Conservation (phyloP, 257 asterid genomes). For the Solanum verrucosum region DNA sequence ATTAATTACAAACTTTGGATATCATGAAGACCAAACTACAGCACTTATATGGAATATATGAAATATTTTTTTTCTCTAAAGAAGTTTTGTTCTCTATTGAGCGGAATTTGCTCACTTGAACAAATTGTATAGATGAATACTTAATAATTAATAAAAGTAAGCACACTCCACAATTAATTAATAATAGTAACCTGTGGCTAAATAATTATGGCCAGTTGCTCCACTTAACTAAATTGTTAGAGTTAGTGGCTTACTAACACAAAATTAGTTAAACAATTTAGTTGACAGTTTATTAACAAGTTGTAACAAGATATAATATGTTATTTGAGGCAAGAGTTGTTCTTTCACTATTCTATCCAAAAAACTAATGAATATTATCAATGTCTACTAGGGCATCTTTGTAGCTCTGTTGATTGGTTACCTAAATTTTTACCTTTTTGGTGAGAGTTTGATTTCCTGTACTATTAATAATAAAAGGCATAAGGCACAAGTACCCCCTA, state of each 20-base stretch:
- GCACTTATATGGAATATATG: background rate
- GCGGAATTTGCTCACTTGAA: background rate
- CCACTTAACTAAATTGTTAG: background rate
- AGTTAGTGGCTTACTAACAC: background rate
- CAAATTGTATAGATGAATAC: too few relatives aligned
- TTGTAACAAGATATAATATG: background rate
- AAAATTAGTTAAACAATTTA: background rate
- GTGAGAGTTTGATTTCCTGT: fast-evolving
- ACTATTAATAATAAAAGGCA: too few relatives aligned
- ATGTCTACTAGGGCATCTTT: background rate
- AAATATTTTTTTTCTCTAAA: background rate
- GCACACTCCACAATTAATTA: background rate
- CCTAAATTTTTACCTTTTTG: too few relatives aligned
- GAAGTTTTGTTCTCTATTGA: background rate
- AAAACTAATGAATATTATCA: background rate
- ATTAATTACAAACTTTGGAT: background rate
- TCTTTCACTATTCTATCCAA: background rate
- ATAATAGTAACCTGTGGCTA: background rate
- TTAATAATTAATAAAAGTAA: background rate
- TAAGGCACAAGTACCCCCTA: too few relatives aligned
- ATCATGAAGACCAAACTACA: background rate
- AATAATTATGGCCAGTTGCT: background rate
- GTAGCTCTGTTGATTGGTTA: too few relatives aligned
- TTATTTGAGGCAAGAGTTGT: background rate
- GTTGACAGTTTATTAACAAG: background rate